A percentile compares a stretch with the other conserved stretches of the same genome.
phyloP scores from a whole-genome alignment of 1,139 yeast species.

The Geotrichum cucujoidarum region DNA sequence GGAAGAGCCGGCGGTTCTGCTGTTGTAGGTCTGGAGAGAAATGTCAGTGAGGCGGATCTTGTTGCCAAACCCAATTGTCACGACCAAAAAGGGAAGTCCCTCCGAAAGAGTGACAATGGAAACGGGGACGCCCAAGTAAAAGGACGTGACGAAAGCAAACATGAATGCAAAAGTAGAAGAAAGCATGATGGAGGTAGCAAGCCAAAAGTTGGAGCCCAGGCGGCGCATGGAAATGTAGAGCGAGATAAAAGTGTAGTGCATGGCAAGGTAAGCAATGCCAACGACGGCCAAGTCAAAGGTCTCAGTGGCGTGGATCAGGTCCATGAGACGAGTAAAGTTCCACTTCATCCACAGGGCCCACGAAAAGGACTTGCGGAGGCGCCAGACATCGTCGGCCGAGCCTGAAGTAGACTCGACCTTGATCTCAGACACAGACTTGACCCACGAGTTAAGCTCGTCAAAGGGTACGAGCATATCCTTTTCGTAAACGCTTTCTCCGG shows the following conservation, averaged over 20 bases:
- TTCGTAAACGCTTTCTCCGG: conserved; percentile 39
- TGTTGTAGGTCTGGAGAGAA: conserved; percentile 40
- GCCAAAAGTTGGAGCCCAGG: conserved; percentile 85
- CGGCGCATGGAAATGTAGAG: conserved; percentile 75
- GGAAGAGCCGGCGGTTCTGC: conserved; percentile 24
- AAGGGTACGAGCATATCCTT: conserved; percentile 44
- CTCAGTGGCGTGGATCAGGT: conserved; percentile 70
- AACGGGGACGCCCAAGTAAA: conserved; percentile 44
- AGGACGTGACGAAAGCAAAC: conserved; percentile 69
- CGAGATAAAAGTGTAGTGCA: conserved; percentile 79
- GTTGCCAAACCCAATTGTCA: conserved; percentile 88
- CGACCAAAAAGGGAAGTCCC: conserved; percentile 90
- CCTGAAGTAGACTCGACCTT: conserved; percentile 36
- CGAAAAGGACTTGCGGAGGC: conserved; percentile 57
- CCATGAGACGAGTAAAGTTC: conserved; percentile 44
- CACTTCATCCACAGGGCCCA: conserved; percentile 57
- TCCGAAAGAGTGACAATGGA: conserved; percentile 77
- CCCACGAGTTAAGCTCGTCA: conserved; percentile 34
- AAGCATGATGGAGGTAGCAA: conserved; percentile 74
- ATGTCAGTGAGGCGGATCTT: conserved; percentile 71
- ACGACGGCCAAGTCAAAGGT: conserved; percentile 79
- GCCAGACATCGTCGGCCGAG: conserved; percentile 61
- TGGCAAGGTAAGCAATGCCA: conserved; percentile 77
- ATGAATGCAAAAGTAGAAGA: conserved; percentile 84
- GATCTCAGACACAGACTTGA: conserved; percentile 38